These are phyloP conservation scores for Pichiaceae sp. DNA, from an alignment of 1,139 yeast genomes.

Conservation along the genomic window DNA sequence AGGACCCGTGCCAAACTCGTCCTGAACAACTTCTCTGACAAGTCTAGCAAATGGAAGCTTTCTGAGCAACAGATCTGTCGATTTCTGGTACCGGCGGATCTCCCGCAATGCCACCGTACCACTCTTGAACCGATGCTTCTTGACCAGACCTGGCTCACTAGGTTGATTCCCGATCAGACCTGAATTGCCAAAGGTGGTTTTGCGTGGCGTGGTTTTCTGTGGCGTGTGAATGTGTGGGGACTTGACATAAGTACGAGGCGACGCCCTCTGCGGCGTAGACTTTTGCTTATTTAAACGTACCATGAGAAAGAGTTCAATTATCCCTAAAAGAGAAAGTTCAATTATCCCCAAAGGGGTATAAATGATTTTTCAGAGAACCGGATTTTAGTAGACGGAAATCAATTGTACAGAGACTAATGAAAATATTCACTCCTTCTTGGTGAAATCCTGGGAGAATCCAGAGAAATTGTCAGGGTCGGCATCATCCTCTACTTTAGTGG, in stretches of 20 bases:
- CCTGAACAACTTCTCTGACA: constrained; percentile 72
- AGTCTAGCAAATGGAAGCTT: constrained; percentile 90
- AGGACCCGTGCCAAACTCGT: constrained; percentile 44
- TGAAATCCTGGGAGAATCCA: constrained; percentile 33
- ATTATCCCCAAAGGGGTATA: background rate
- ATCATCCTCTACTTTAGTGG: constrained; percentile 1
- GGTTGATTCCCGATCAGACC: constrained; percentile 44
- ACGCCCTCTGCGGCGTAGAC: constrained; percentile 3
- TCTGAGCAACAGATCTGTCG: constrained; percentile 68
- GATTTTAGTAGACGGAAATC: background rate
- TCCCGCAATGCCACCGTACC: constrained; percentile 74
- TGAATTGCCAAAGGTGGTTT: constrained; percentile 7
- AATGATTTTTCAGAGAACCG: background rate
- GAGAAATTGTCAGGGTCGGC: constrained; percentile 26
- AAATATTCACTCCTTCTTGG: background rate
- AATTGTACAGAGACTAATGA: background rate
- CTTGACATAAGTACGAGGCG: background rate
- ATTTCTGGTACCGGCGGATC: constrained; percentile 68
- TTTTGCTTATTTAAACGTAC: constrained; percentile 15
- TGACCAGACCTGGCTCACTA: constrained; percentile 35
- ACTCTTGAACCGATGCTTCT: constrained; percentile 52
- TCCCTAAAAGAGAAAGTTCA: background rate
- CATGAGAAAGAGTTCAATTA: constrained; percentile 4
- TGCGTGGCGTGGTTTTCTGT: background rate
- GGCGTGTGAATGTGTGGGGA: background rate